Evolutionary conservation across 768 basidiomycete genomes (phyloP).

Genomic region (Rhizopogon vesiculosus): DNA sequence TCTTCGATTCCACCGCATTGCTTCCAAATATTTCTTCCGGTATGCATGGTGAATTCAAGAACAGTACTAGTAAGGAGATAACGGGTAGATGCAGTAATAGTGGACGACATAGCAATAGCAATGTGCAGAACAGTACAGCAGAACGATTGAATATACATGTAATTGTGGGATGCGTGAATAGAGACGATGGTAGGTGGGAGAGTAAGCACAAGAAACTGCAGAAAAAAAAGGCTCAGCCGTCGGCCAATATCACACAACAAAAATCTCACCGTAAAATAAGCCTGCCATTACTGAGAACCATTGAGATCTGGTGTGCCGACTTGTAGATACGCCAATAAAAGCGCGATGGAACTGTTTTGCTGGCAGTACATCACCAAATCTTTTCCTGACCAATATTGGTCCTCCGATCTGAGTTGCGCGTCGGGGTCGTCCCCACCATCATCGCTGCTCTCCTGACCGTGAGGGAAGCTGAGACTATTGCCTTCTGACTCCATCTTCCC

Average conservation of each 20-base stretch:
- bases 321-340: conserved; percentile 64
- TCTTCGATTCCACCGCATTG: too few species aligned
- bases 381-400: conserved; percentile 68
- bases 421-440: conserved; percentile 27
- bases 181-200: conserved; percentile 17
- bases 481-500: conserved; percentile 63
- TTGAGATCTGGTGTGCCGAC: conserved; percentile 40
- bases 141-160: conserved; percentile 22
- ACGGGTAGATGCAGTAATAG: conserved; percentile 17
- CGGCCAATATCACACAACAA: neutral
- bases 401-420: conserved; percentile 34
- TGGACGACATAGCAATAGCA: conserved; percentile 22
- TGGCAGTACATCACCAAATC: conserved; percentile 82
- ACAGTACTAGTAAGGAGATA: conserved; percentile 1
- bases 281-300: conserved; percentile 18
- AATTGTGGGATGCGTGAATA: conserved; percentile 22
- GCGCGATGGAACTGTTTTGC: conserved; percentile 84
- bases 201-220: conserved; percentile 13
- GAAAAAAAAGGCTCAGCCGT: conserved; percentile 15
- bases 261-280: conserved; percentile 18
- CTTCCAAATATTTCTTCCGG: neutral
- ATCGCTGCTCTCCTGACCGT: conserved; percentile 25
- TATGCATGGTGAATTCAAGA: conserved; percentile 16
- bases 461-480: conserved; percentile 13
- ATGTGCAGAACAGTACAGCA: conserved; percentile 17